Conservation (phyloP, 73 alveolate genomes). For the Durusdinium trenchii region DNA sequence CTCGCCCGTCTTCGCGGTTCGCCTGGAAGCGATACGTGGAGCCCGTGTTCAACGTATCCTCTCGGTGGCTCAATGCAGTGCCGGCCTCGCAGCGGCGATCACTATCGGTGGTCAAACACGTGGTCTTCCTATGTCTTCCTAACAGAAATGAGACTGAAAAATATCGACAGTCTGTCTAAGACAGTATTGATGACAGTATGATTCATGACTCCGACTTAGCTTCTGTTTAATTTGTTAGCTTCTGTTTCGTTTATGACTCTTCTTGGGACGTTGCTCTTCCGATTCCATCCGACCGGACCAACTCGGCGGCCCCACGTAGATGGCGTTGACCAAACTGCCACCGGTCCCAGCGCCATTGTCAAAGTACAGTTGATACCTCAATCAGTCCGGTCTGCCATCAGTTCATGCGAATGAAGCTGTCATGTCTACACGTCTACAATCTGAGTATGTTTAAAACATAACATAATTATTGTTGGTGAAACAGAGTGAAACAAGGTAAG, state of each 20-base stretch:
- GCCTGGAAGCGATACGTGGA: conserved; percentile 92
- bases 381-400: neutral
- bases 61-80: conserved; percentile 36
- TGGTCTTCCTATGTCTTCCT: neutral
- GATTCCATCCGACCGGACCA: neutral
- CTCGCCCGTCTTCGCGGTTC: neutral
- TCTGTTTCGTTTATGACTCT: neutral
- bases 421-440: too few relatives aligned
- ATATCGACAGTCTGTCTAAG: too few relatives aligned
- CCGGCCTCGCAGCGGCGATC: conserved; percentile 23
- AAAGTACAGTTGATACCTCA: conserved; percentile 63
- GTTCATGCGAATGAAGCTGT: too few relatives aligned
- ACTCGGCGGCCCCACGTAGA: conserved; percentile 37
- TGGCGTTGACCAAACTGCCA: conserved; percentile 54
- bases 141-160: neutral
- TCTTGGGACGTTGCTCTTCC: neutral
- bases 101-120: neutral
- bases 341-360: conserved; percentile 90
- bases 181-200: too few relatives aligned
- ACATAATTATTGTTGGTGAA: too few relatives aligned
- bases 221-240: neutral
- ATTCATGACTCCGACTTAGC: neutral
- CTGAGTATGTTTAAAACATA: too few relatives aligned
- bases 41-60: conserved; percentile 82
- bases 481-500: too few relatives aligned